Conservation (phyloP, 2,329 filamentous ascomycete genomes). For the Colletotrichum sp. region DNA sequence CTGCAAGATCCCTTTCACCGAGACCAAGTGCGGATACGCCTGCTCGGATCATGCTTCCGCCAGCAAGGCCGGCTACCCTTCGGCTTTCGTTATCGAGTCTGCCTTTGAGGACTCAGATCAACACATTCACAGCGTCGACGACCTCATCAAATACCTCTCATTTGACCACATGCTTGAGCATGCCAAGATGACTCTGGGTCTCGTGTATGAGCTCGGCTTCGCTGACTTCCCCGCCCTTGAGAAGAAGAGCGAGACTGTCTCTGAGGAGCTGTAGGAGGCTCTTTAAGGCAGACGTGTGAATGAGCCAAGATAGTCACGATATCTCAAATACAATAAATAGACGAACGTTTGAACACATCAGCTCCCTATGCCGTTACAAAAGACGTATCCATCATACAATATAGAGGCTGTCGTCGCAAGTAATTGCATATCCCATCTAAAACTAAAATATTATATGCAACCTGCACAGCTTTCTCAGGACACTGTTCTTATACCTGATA, state of each 20-base stretch:
- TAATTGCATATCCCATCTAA: not conserved
- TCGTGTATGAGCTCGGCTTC: constrained; percentile 85
- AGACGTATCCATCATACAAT: not conserved
- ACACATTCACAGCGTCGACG: constrained; percentile 74
- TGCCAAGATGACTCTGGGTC: constrained; percentile 80
- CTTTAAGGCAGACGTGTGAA: not conserved
- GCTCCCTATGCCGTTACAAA: not conserved
- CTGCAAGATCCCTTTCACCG: constrained; percentile 84
- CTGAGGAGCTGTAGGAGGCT: not conserved
- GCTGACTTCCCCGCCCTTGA: constrained; percentile 65
- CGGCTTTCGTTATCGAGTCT: constrained; percentile 78
- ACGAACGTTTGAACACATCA: not conserved
- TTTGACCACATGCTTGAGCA: constrained; percentile 95
- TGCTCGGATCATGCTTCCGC: constrained; percentile 79
- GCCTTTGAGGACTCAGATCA: constrained; percentile 70
- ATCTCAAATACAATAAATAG: not conserved
- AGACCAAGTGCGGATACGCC: constrained; percentile 89
- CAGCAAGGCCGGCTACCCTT: constrained; percentile 76
- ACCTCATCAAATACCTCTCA: constrained; percentile 73
- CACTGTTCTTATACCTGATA: not conserved
- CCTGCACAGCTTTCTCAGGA: not conserved
- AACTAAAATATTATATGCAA: not conserved
- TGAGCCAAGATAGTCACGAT: not conserved
- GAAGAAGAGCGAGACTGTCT: constrained; percentile 28
- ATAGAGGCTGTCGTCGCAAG: not conserved